These are phyloP conservation scores for Aspergillus quadricinctus DNA, from an alignment of 2,329 filamentous ascomycete genomes.

Conservation along the genomic window DNA sequence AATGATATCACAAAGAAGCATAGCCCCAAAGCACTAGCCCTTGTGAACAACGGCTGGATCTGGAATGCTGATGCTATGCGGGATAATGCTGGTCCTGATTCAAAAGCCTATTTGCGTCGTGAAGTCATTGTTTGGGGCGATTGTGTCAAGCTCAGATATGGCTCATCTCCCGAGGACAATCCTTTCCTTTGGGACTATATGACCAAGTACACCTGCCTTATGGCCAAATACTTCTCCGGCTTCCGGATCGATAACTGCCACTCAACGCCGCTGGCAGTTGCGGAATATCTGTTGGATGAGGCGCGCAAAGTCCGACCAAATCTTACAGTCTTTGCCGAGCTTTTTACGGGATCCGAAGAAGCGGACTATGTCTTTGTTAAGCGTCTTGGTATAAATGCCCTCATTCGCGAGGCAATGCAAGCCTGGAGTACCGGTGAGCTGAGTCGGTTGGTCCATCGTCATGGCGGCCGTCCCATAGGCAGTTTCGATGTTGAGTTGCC, in stretches of 20 bases:
- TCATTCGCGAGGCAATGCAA: slow-evolving; percentile 98
- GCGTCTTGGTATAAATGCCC: slow-evolving; percentile 79
- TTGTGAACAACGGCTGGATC: slow-evolving; percentile 98
- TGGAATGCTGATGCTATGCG: slow-evolving; percentile 94
- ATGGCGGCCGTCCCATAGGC: slow-evolving; percentile 90
- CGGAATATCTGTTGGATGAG: slow-evolving; percentile 90
- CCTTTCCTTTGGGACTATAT: slow-evolving; percentile 96
- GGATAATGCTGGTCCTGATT: slow-evolving; percentile 87
- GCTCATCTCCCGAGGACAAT: slow-evolving; percentile 72
- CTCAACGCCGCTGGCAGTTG: slow-evolving; percentile 90
- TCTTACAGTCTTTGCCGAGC: slow-evolving; percentile 86
- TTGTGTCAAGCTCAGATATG: slow-evolving; percentile 95
- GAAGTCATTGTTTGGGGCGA: slow-evolving; percentile 99
- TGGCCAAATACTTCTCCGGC: slow-evolving; percentile 92
- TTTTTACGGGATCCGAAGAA: slow-evolving; percentile 92
- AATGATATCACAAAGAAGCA: slow-evolving; percentile 77
- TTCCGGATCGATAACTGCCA: slow-evolving; percentile 98
- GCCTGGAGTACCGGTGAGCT: slow-evolving; percentile 93
- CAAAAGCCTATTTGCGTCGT: slow-evolving; percentile 86
- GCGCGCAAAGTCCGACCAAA: slow-evolving; percentile 85
- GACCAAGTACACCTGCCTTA: slow-evolving; percentile 82
- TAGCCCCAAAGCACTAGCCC: slow-evolving; percentile 67
- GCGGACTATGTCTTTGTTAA: slow-evolving; percentile 97
- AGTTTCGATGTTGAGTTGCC: slow-evolving; percentile 95
- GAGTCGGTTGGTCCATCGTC: slow-evolving; percentile 85